A percentile compares a stretch with the other conserved stretches of the same genome.
These are phyloP conservation scores for Chaetomiaceae sp. DNA, from an alignment of 2,329 filamentous ascomycete species.

Conservation along the genomic window DNA sequence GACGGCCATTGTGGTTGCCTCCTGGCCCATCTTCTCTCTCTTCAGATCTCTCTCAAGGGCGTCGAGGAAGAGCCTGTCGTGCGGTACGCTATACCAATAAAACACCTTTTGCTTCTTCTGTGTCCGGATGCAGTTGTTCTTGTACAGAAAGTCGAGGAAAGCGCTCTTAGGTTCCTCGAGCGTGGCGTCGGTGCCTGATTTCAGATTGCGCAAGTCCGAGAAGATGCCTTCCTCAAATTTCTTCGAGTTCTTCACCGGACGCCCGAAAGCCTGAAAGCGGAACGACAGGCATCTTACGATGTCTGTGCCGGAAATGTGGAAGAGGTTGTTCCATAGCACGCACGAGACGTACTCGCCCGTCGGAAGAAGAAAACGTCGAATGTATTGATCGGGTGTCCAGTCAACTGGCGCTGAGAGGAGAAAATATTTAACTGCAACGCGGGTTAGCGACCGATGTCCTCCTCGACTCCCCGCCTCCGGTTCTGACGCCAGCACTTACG, in stretches of 20 bases:
- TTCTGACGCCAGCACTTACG: constrained; percentile 54
- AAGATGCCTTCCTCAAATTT: constrained; percentile 99
- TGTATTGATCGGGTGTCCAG: constrained; percentile 95
- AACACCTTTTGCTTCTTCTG: constrained; percentile 99
- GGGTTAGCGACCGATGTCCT: constrained; percentile 9
- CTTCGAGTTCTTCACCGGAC: constrained; percentile 98
- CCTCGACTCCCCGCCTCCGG: neutral
- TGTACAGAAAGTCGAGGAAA: constrained; percentile 98
- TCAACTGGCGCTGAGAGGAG: constrained; percentile 97
- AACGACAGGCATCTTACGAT: constrained; percentile 98
- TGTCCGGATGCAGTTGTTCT: constrained; percentile 99
- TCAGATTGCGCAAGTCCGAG: constrained; percentile 95
- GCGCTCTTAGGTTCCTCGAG: constrained; percentile 98
- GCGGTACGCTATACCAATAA: constrained; percentile 99
- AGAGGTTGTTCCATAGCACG: constrained; percentile 98
- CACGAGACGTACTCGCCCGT: constrained; percentile 99
- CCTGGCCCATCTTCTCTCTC: constrained; percentile 98
- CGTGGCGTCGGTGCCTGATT: constrained; percentile 95
- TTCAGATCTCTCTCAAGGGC: constrained; percentile 95
- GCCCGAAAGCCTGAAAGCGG: constrained; percentile 96
- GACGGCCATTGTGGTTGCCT: constrained; percentile 93
- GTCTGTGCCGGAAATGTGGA: constrained; percentile 98
- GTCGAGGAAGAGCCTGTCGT: constrained; percentile 95
- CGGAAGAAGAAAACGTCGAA: constrained; percentile 88
- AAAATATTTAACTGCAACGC: constrained; percentile 86